phyloP scores from a whole-genome alignment of 2,329 filamentous ascomycete genomes.

The Sordariomycetes sp. region DNA sequence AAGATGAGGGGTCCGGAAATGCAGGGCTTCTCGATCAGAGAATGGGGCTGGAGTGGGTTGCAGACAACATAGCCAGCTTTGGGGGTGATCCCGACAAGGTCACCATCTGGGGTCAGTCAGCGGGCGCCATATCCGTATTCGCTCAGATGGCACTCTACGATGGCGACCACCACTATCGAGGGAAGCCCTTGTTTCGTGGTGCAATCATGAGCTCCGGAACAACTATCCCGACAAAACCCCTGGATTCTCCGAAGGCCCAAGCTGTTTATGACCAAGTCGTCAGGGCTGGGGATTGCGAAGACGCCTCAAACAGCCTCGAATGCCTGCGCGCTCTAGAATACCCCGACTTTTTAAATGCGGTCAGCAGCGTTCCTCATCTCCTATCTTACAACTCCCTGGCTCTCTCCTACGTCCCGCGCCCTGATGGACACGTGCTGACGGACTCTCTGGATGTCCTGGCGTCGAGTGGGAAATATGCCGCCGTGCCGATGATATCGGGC shows the following conservation, averaged over 20 bases:
- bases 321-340: constrained; percentile 47
- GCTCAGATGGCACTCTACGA: constrained; percentile 54
- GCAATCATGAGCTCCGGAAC: constrained; percentile 56
- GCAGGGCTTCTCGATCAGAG: constrained; percentile 53
- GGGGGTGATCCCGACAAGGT: constrained; percentile 57
- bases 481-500: constrained; percentile 53
- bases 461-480: constrained; percentile 38
- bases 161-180: constrained; percentile 52
- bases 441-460: constrained; percentile 42
- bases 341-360: constrained; percentile 41
- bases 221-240: constrained; percentile 36
- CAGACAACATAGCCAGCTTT: constrained; percentile 55
- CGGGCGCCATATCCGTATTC: constrained; percentile 50
- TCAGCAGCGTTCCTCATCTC: constrained; percentile 47
- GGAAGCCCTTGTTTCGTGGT: constrained; percentile 43
- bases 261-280: constrained; percentile 43
- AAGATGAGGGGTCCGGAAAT: constrained; percentile 46
- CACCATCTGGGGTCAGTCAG: constrained; percentile 56
- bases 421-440: constrained; percentile 45
- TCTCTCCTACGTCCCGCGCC: constrained; percentile 52
- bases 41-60: constrained; percentile 51
- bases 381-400: constrained; percentile 48
- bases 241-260: constrained; percentile 48
- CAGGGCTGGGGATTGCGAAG: constrained; percentile 40
- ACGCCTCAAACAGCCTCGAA: constrained; percentile 35